Base-by-base conservation (phyloP, 352 stramenopile genomes). In the Phytophthora europaea region DNA sequence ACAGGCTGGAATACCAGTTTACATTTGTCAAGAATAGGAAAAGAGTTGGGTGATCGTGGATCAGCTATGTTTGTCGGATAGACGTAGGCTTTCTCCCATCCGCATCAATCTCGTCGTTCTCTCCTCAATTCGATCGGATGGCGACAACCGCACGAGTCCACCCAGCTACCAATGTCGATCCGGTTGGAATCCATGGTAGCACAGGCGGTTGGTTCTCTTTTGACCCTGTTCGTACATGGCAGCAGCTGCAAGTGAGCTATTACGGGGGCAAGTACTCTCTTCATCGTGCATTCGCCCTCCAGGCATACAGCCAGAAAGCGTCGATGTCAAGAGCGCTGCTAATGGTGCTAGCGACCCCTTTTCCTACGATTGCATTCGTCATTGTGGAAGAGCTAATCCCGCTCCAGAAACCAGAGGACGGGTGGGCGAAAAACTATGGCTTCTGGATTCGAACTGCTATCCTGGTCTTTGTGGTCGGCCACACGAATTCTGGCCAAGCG, bases 401-500 rank as follows among this genome's bases (percentile, higher is more conserved):
- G 4, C 43, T 75, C 6, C 61, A 70, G 52, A 51, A 66, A 28
- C 68, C 61, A 40, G 10, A 20, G 20, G 47, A 51, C 15, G 54
- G 68, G 9, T 65, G 56, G 54, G 45, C 23, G 16, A 40, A 10
- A 38, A 75, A 71, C 34, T 65, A 65, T 20, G 61, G 59, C 1
- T 64, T 69, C 15, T 74, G 67, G 59, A 52, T 69, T 28, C 66
- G 66, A 18, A 34, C 36, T 5, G 40, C 40, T 5, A 53, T 75
- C 10, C 28, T 70, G 23, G 54, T 31, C 0, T 50, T 52, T 53
- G 56, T 70, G 3, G 36, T 65, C 16, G 33, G 22, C 16, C 50
- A 52, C 26, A 31, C 54, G 22, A 59, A 65, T 23, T 45, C 43
- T 26, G 64, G 54, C 1, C 64, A 65, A 45, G 54, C 53, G 10